Percentiles rank a stretch among this genome's conserved stretches.
These are phyloP conservation scores for Vigna unguiculata DNA, from an alignment of 306 rosid species.

Conservation along the genomic window DNA sequence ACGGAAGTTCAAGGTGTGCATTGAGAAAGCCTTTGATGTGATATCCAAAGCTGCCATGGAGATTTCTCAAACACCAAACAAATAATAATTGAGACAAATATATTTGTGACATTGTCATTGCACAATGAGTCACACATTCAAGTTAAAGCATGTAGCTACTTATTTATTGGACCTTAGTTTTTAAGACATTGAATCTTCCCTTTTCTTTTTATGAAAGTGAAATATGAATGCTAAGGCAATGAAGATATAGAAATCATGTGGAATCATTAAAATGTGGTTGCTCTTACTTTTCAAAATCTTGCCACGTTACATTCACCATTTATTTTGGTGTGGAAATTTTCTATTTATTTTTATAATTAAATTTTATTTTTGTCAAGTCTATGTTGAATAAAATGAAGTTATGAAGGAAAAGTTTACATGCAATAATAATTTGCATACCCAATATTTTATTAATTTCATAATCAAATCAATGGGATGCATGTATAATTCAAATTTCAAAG, in stretches of 20 bases:
- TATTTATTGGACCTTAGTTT: background rate
- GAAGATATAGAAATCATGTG: background rate
- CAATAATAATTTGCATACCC: background rate
- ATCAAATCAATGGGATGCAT: background rate
- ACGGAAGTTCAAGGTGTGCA: constrained; percentile 46
- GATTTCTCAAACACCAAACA: constrained; percentile 14
- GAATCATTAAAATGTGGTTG: background rate
- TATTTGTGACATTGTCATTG: background rate
- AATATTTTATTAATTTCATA: background rate
- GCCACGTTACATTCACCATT: background rate
- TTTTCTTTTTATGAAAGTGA: background rate
- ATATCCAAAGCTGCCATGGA: constrained; percentile 49
- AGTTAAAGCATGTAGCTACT: background rate
- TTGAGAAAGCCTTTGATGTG: constrained; percentile 57
- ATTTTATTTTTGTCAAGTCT: background rate
- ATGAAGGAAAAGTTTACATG: background rate
- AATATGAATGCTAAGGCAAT: background rate
- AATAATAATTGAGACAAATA: background rate
- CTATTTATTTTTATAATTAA: background rate
- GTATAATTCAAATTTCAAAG: background rate
- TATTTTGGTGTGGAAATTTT: background rate
- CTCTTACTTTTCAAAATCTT: background rate
- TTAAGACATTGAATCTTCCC: background rate
- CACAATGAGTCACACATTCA: background rate
- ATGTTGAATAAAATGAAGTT: background rate